Evolutionary conservation across 257 asterid species (phyloP), one percentile per base, ranked within the genome.

Genomic region (Apocynum venetum): DNA sequence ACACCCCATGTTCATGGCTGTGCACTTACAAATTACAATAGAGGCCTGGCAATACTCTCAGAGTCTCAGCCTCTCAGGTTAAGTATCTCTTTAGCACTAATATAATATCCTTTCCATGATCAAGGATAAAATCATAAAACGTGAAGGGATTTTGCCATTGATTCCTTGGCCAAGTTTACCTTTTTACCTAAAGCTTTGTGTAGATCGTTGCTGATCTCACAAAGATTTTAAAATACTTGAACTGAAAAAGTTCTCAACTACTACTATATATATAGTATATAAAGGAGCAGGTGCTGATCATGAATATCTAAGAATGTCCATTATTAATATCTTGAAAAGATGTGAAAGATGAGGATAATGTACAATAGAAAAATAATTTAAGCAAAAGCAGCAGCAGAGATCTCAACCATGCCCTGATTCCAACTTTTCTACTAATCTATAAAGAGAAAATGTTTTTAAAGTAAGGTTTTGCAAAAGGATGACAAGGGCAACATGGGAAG

Each of bases 401-500:
- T 78, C 64, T 78, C 40, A 63, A 36, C 46, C 31, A n/a, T 77
- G 35, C 15, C 15, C 68, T 67, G 14, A 44, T 75, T 31, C 47
- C 48, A 36, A 64, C 40, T 74, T 57, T 19, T 38, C 53, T 8
- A 47, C 51, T 2, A 4, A 70, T 46, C 19, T 55, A 46, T 75
- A 25, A 36, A 25, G 38, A 9, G 77, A 44, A 25, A 46, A 19
- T 14, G 69, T 70, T 71, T 46, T 76, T 71, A 71, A 74, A 73
- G n/a, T 36, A 72, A 43, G 76, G 66, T 66, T 68, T 77, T 81
- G 53, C 51, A 15, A 55, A 67, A 35, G 49, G 73, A 77, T 40
- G 79, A 80, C 79, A 47, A 56, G 35, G 44, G n/a, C 59, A 43
- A 56, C 25, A 74, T 74, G 72, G 43, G 77, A 41, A 77, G 78